Evolutionary conservation across 2,329 filamentous ascomycete species (phyloP), one percentile per base, ranked within the genome.

Genomic region (Albifimbria verrucaria): DNA sequence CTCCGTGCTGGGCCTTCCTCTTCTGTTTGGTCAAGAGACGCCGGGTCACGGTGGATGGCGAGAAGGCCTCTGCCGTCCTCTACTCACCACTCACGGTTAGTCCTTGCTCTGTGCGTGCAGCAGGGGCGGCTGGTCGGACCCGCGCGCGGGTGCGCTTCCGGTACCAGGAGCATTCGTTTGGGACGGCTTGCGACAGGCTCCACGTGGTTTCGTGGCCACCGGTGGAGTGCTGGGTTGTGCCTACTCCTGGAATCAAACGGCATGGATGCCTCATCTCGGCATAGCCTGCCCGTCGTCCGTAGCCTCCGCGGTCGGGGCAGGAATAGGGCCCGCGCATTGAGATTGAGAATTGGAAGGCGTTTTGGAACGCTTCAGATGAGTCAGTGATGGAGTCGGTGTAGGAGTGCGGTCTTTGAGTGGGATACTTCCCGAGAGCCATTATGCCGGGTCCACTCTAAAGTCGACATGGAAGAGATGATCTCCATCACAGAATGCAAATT

Each of bases 101-200:
- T 32, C 26, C 9, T 15, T 32, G 26, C 26, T 32, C 26, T 32
- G 26, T 32, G 26, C 26, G 26, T n/a, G n/a, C n/a, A n/a, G n/a
- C 26, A 32, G 26, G 26, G 39, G 20, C 39, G 15, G 15, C 7
- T 43, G 12, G 55, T 55, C 56, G 62, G 62, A 61, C 63, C 61
- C 62, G 62, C 61, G 62, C n/a, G n/a, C n/a, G n/a, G n/a, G 62
- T 59, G 61, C 52, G 51, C 52, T 65, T 59, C 62, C 62, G 62
- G 60, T 52, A 57, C 52, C 59, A 48, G 57, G 57, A 59, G 58
- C 52, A 54, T 57, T 58, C 49, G 50, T 60, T 61, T 63, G 55
- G 60, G 59, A 55, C 54, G 55, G 26, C 9, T 15, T n/a, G 23
- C 11, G 23, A 48, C 21, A 28, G 45, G 55, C 58, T 63, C 62